phyloP scores from a whole-genome alignment of 1,284 basidiomycete species.

The Boletus mariae region DNA sequence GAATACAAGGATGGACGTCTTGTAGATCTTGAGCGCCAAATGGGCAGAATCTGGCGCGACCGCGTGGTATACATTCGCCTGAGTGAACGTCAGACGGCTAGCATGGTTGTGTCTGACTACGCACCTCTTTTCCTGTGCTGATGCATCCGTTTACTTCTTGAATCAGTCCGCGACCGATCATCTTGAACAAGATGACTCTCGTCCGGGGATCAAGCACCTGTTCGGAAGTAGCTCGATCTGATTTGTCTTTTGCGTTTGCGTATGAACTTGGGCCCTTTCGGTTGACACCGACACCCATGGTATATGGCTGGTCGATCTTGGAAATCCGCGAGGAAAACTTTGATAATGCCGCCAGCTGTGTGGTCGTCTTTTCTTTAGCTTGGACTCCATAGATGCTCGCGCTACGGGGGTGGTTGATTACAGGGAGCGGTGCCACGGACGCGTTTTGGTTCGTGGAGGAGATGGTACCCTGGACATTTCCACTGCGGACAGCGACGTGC shows the following conservation, averaged over 20 bases:
- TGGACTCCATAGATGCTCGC: conserved; percentile 19
- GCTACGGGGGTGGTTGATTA: conserved; percentile 63
- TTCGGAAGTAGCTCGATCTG: conserved; percentile 90
- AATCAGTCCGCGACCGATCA: conserved; percentile 85
- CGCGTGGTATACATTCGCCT: conserved; percentile 95
- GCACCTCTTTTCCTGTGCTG: conserved; percentile 92
- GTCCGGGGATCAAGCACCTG: conserved; percentile 93
- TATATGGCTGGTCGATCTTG: conserved; percentile 70
- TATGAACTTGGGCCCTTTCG: conserved; percentile 84
- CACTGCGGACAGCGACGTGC: conserved; percentile 72
- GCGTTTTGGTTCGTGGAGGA: conserved; percentile 47
- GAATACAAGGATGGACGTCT: conserved; percentile 97
- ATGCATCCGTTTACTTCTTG: conserved; percentile 91
- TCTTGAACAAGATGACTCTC: conserved; percentile 86
- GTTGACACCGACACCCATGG: conserved; percentile 79
- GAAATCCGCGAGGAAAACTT: conserved; percentile 70
- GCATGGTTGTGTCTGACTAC: conserved; percentile 15
- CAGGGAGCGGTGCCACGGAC: conserved; percentile 62
- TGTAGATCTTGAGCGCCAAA: conserved; percentile 95
- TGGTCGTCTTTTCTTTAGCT: conserved; percentile 53
- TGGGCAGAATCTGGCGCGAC: conserved; percentile 60
- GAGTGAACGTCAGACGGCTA: conserved; percentile 5
- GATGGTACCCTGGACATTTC: conserved; percentile 54
- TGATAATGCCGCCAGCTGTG: conserved; percentile 66
- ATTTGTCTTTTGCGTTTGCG: conserved; percentile 88